phyloP scores from a whole-genome alignment of 1,284 basidiomycete species.

The Ceratobasidium sp. region DNA sequence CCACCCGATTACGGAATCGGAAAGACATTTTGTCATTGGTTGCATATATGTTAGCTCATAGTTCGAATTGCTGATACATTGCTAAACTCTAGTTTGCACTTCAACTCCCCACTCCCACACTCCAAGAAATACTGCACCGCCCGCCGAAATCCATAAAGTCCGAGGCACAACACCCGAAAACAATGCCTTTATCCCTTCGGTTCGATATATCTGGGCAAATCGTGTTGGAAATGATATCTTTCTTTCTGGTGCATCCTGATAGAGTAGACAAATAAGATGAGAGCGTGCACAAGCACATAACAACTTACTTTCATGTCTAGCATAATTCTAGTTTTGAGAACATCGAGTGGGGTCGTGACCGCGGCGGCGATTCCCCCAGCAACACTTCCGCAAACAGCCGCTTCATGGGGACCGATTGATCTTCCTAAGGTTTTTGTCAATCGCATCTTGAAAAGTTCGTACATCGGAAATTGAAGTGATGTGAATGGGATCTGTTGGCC shows the following conservation, averaged over 20 bases:
- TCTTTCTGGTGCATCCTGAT: conserved; percentile 66
- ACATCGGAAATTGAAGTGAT: conserved; percentile 96
- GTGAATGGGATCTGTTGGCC: conserved; percentile 90
- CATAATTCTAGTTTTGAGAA: conserved; percentile 98
- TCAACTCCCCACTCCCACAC: conserved; percentile 83
- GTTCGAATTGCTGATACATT: neutral
- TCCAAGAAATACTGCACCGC: conserved; percentile 96
- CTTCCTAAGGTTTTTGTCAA: conserved; percentile 66
- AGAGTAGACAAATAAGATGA: neutral
- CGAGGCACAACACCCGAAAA: conserved; percentile 92
- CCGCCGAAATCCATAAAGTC: conserved; percentile 95
- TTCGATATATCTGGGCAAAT: conserved; percentile 73
- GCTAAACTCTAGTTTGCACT: conserved; percentile 29
- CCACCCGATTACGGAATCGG: conserved; percentile 1
- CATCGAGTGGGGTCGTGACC: conserved; percentile 94
- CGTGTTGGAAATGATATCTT: conserved; percentile 69
- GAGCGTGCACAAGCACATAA: neutral
- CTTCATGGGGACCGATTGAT: conserved; percentile 82
- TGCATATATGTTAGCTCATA: neutral
- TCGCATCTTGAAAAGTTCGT: conserved; percentile 86
- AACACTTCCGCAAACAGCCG: conserved; percentile 90
- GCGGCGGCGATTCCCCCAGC: conserved; percentile 93
- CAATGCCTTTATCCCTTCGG: conserved; percentile 82
- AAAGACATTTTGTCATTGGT: neutral
- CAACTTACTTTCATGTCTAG: conserved; percentile 80